Conservation (phyloP, 345 rosid species). For the Pugionium dolabratum region DNA sequence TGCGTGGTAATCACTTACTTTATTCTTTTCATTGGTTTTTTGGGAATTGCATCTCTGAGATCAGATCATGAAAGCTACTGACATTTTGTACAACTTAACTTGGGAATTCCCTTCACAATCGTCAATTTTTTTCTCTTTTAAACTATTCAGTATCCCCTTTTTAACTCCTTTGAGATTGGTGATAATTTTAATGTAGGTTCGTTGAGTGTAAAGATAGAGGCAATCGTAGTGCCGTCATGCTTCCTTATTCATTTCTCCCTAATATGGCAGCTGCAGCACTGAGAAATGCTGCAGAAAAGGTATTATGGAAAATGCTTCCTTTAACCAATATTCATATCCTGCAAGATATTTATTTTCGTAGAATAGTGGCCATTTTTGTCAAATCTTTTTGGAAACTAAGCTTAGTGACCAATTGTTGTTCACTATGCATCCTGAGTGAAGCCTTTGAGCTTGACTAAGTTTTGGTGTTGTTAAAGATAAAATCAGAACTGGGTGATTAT, state of each 20-base stretch:
- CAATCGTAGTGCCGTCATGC: slow-evolving; percentile 66
- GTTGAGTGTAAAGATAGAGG: slow-evolving; percentile 94
- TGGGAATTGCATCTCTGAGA: background rate
- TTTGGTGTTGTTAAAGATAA: slow-evolving; percentile 55
- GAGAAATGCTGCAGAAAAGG: slow-evolving; percentile 76
- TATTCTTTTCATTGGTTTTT: background rate
- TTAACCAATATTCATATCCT: slow-evolving; percentile 16
- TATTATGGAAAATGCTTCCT: slow-evolving; percentile 23
- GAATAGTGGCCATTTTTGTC: background rate
- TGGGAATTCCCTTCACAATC: background rate
- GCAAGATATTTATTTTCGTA: too few species aligned
- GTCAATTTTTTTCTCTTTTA: background rate
- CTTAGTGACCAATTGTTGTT: background rate
- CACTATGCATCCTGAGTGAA: slow-evolving; percentile 5
- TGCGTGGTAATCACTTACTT: slow-evolving; percentile 64
- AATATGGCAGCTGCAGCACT: slow-evolving; percentile 68
- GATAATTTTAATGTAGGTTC: slow-evolving; percentile 59
- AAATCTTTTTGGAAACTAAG: background rate
- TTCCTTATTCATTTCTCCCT: slow-evolving; percentile 93
- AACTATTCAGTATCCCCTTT: background rate
- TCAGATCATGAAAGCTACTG: slow-evolving; percentile 4
- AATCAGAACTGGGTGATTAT: slow-evolving; percentile 71
- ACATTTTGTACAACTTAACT: background rate
- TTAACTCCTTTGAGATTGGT: background rate
- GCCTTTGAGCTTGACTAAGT: slow-evolving; percentile 10